These are phyloP conservation scores for Schizophyllum commune DNA, from an alignment of 1,284 basidiomycete genomes.

Conservation along the genomic window DNA sequence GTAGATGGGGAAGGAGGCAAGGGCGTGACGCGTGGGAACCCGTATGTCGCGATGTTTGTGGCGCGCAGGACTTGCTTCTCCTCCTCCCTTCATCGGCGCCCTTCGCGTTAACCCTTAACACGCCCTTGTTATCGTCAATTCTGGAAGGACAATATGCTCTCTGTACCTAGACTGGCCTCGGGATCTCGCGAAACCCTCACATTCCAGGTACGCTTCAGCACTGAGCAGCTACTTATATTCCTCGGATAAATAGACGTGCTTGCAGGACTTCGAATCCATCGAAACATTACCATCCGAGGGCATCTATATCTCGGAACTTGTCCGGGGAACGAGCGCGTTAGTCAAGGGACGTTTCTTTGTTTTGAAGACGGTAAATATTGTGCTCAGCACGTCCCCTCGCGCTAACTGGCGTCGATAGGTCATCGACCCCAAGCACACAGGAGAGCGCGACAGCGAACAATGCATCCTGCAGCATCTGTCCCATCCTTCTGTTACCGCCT, in stretches of 20 bases:
- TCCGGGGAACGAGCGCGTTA: neutral
- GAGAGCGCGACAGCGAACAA: neutral
- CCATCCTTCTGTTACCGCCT: constrained; percentile 42
- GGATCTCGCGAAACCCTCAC: neutral
- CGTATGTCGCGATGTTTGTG: neutral
- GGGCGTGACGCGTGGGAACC: neutral
- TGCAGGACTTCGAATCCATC: neutral
- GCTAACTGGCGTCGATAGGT: neutral
- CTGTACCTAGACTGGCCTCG: no score
- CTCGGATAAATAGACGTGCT: neutral
- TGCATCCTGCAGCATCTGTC: constrained; percentile 18
- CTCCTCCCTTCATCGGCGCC: neutral
- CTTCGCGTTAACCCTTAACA: neutral
- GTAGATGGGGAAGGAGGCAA: neutral
- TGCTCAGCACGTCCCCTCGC: neutral
- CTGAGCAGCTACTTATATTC: no score
- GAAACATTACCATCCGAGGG: neutral
- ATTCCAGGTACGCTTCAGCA: neutral
- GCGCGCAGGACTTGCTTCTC: neutral
- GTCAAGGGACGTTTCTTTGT: neutral
- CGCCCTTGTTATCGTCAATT: no score
- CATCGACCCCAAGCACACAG: neutral
- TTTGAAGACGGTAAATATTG: neutral
- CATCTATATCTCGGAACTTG: neutral
- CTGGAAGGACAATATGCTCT: no score